Base-by-base conservation (phyloP, 1,284 basidiomycete genomes). In the Fistulinella cinereoalba region DNA sequence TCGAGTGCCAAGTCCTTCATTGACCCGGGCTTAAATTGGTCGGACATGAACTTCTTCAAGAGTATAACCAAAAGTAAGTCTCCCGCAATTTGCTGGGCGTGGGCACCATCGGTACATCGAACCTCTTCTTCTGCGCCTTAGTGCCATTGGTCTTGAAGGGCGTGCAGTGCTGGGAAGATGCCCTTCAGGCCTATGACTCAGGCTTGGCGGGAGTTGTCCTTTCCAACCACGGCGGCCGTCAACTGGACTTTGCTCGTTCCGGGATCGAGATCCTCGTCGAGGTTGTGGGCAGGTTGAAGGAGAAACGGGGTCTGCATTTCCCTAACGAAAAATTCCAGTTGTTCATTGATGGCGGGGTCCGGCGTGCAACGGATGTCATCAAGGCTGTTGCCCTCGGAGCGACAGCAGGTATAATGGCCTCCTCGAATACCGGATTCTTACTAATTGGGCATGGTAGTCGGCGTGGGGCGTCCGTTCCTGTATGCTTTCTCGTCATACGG, bases 131-230 rank as follows among this genome's bases (percentile, higher is more conserved):
- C 24, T 42, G 44, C 22, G 41, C 28, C 29, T 4, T 56, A 88
- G 85, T 97, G 89, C 92, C 94, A 13, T 72, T 98, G 48, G 82
- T 97, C 50, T 73, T 97, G 43, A 98, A 97, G 67, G 92, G 94
- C 46, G 89, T 97, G 3, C 92, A 95, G 66, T 84, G 84, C 57
- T 95, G 91, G 90, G 92, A 96, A 79, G 93, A 97, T 64, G 90
- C 92, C 0, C 76, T 97, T 1, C 73, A 84, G 58, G 95, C 95
- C 3, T 93, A 92, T 56, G 93, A 97, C 58, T 69, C 71, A 0
- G 89, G 90, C 6, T 69, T 88, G 36, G 82, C 84, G 3, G 94
- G 94, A 8, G 80, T 96, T 41, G 94, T 97, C 3, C 78, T 93
- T 23, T 92, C 89, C 8, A 97, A 97, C 64, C 93, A 97, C 60